These are phyloP conservation scores for Aspergillus haitiensis DNA, from an alignment of 495 filamentous ascomycete genomes.

Conservation along the genomic window DNA sequence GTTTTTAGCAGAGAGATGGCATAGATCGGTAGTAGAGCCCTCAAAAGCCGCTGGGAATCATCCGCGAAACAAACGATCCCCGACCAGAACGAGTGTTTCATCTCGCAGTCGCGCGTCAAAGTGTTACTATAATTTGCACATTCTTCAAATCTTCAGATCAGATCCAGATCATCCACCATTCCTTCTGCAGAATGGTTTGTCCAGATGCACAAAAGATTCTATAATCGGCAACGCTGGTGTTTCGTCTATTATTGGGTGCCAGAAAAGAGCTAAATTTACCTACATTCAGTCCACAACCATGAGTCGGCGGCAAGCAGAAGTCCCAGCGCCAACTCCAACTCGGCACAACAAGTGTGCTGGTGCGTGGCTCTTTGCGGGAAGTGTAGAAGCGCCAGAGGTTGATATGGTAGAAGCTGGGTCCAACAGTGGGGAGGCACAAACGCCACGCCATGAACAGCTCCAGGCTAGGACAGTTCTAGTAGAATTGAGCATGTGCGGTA, in stretches of 20 bases:
- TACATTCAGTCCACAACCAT: slow-evolving; percentile 11
- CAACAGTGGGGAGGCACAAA: slow-evolving; percentile 11
- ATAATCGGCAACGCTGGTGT: slow-evolving; percentile 43
- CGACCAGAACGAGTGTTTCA: slow-evolving; percentile 42
- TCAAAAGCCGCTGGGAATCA: slow-evolving; percentile 25
- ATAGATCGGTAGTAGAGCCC: slow-evolving; percentile 7
- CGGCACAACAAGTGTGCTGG: slow-evolving; percentile 14
- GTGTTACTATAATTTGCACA: slow-evolving; percentile 50
- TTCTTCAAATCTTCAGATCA: slow-evolving; percentile 37
- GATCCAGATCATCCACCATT: slow-evolving; percentile 17
- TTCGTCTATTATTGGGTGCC: slow-evolving; percentile 32
- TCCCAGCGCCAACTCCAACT: slow-evolving; percentile 2
- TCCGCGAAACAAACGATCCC: slow-evolving; percentile 40
- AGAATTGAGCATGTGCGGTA: slow-evolving; percentile 11
- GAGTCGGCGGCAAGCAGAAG: slow-evolving; percentile 26
- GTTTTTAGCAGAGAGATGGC: slow-evolving; percentile 12
- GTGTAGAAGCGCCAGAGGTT: slow-evolving; percentile 24
- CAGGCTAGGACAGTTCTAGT: not conserved
- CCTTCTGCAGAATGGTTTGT: slow-evolving; percentile 30
- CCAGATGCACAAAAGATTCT: slow-evolving; percentile 33
- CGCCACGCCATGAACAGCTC: slow-evolving; percentile 13
- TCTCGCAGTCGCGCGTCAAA: slow-evolving; percentile 46
- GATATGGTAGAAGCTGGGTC: slow-evolving; percentile 17
- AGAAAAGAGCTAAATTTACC: slow-evolving; percentile 22
- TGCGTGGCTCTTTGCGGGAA: slow-evolving; percentile 16